Evolutionary conservation across 495 filamentous ascomycete genomes (phyloP).

Genomic region (Annulohypoxylon stygium): DNA sequence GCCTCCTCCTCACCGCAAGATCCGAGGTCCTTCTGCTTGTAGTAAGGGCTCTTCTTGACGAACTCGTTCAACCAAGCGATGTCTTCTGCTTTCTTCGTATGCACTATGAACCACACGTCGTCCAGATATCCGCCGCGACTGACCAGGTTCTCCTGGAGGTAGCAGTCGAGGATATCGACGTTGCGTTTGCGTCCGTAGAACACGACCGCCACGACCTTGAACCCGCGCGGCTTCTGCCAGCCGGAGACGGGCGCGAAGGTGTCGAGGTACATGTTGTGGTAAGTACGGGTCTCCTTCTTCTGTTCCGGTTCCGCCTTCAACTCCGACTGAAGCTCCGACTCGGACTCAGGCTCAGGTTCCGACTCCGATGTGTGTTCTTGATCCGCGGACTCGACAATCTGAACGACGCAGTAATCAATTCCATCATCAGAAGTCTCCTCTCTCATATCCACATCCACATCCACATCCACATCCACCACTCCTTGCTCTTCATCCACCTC

Average conservation of each 20-base stretch:
- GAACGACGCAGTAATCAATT: no score
- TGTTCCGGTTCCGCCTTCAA: not conserved
- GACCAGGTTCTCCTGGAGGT: not conserved
- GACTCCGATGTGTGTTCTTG: no score
- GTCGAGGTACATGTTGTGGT: not conserved
- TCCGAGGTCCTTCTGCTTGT: not conserved
- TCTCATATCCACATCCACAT: no score
- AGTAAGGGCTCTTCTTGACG: not conserved
- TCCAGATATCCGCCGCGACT: not conserved
- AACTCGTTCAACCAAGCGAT: not conserved
- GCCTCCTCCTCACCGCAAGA: not conserved
- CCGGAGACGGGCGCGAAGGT: not conserved
- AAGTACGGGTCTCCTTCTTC: not conserved
- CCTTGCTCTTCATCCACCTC: no score
- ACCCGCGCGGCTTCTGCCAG: not conserved
- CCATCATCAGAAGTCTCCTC: no score
- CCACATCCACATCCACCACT: no score
- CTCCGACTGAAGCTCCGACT: not conserved
- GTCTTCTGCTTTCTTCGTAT: not conserved
- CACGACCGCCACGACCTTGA: not conserved
- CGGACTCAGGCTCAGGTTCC: not conserved
- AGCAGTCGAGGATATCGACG: constrained; percentile 11
- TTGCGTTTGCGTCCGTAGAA: constrained; percentile 8
- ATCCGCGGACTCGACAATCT: no score
- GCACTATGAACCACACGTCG: constrained; percentile 1